Evolutionary conservation across 1,139 yeast species (phyloP).

Genomic region (Kodamaea sp.): DNA sequence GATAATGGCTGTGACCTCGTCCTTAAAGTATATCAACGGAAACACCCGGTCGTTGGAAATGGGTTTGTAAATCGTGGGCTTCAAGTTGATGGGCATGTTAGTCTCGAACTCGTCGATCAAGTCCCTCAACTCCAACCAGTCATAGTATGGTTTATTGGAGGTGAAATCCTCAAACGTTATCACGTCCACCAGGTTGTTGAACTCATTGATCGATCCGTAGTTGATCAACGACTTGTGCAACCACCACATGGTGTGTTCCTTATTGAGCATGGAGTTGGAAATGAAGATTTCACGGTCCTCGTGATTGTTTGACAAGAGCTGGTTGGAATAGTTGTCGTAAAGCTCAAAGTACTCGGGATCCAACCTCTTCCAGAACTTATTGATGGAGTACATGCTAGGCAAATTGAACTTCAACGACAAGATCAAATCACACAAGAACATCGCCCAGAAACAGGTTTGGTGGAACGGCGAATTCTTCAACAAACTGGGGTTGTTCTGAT

Average conservation of each 20-base stretch:
- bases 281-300: slow-evolving; percentile 7
- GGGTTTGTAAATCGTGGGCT: slow-evolving; percentile 36
- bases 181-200: slow-evolving; percentile 28
- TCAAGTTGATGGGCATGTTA: slow-evolving; percentile 29
- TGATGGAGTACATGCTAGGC: slow-evolving; percentile 34
- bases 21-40: slow-evolving; percentile 35
- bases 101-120: slow-evolving; percentile 31
- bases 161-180: slow-evolving; percentile 25
- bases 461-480: slow-evolving; percentile 32
- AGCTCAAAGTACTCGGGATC: slow-evolving; percentile 33
- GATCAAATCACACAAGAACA: slow-evolving; percentile 36
- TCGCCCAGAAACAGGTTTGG: slow-evolving; percentile 39
- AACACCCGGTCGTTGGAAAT: slow-evolving; percentile 21
- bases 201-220: slow-evolving; percentile 33
- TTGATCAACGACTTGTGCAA: slow-evolving; percentile 32
- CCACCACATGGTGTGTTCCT: slow-evolving; percentile 35
- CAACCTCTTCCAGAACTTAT: slow-evolving; percentile 31
- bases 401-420: slow-evolving; percentile 33
- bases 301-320: slow-evolving; percentile 6
- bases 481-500: slow-evolving; percentile 16
- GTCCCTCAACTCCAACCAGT: slow-evolving; percentile 32
- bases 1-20: slow-evolving; percentile 37
- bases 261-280: slow-evolving; percentile 9
- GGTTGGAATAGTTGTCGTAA: slow-evolving; percentile 17
- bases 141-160: slow-evolving; percentile 21